These are phyloP conservation scores for Wickerhamiella spandovensis DNA, from an alignment of 805 yeast species.

Conservation along the genomic window DNA sequence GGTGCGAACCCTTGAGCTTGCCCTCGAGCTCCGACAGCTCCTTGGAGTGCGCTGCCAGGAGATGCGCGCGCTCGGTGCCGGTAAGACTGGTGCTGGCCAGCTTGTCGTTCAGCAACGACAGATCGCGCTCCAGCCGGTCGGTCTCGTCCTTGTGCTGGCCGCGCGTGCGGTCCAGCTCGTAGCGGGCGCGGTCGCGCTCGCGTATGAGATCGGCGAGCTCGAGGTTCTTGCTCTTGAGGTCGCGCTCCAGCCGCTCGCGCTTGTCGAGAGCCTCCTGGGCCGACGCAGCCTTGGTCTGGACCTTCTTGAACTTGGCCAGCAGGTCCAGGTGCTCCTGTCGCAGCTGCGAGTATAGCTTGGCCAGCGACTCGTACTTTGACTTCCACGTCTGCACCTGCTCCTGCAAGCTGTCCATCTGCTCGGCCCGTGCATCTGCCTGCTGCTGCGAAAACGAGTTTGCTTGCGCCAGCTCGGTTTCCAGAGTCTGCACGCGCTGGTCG, in stretches of 20 bases:
- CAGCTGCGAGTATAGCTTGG: conserved; percentile 77
- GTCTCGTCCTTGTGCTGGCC: conserved; percentile 53
- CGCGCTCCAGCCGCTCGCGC: conserved; percentile 70
- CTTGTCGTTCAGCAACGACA: conserved; percentile 45
- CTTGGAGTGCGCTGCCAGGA: conserved; percentile 17
- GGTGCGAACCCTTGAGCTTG: conserved; percentile 19
- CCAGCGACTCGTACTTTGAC: conserved; percentile 75
- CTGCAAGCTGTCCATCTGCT: conserved; percentile 49
- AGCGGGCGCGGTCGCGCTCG: conserved; percentile 77
- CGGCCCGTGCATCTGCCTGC: conserved; percentile 66
- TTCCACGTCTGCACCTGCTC: conserved; percentile 73
- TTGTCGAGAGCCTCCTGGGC: conserved; percentile 85
- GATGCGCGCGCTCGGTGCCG: conserved; percentile 13
- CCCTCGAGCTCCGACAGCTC: conserved; percentile 12
- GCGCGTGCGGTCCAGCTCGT: conserved; percentile 59
- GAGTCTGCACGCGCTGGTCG: conserved; percentile 67
- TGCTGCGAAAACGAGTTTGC: conserved; percentile 53
- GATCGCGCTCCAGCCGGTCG: conserved; percentile 50
- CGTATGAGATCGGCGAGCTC: conserved; percentile 81
- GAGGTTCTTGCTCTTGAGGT: conserved; percentile 69
- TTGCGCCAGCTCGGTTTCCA: conserved; percentile 57
- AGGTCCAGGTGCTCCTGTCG: conserved; percentile 83
- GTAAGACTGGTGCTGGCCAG: conserved; percentile 39
- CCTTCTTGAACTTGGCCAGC: conserved; percentile 61
- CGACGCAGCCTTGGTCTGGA: conserved; percentile 72